These are phyloP conservation scores for Colletotrichum sp. DNA, from an alignment of 2,329 filamentous ascomycete genomes.

Conservation along the genomic window DNA sequence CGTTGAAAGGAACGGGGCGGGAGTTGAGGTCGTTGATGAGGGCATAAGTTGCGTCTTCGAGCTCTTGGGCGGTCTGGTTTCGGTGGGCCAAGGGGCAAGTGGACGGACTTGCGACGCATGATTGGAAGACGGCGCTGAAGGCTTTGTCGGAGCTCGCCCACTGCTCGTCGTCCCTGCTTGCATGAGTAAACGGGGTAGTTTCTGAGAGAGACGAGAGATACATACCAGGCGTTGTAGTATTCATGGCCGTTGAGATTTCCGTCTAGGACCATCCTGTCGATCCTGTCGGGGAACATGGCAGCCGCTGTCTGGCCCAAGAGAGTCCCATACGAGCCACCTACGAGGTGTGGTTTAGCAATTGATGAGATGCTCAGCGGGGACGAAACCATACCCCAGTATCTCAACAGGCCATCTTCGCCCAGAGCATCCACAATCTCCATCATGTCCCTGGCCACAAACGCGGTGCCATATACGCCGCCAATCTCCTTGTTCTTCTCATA, in stretches of 20 bases:
- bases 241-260: constrained; percentile 35
- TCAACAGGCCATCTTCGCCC: constrained; percentile 42
- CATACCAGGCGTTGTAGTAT: constrained; percentile 31
- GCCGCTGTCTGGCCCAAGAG: constrained; percentile 40
- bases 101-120: constrained; percentile 26
- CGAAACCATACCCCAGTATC: constrained; percentile 40
- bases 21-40: constrained; percentile 28
- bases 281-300: constrained; percentile 43
- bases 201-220: not conserved
- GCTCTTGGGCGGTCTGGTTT: constrained; percentile 19
- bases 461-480: constrained; percentile 43
- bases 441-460: constrained; percentile 49
- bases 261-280: constrained; percentile 37
- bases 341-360: not conserved
- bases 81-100: constrained; percentile 27
- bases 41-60: constrained; percentile 27
- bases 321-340: constrained; percentile 44
- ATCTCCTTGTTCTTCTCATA: constrained; percentile 25
- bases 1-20: constrained; percentile 26
- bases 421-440: constrained; percentile 44
- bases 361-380: not conserved
- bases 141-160: constrained; percentile 29
- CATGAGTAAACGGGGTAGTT: not conserved
- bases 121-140: constrained; percentile 28
- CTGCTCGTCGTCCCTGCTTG: constrained; percentile 28